Evolutionary conservation across 257 asterid genomes (phyloP).

Genomic region (Verbena officinalis): DNA sequence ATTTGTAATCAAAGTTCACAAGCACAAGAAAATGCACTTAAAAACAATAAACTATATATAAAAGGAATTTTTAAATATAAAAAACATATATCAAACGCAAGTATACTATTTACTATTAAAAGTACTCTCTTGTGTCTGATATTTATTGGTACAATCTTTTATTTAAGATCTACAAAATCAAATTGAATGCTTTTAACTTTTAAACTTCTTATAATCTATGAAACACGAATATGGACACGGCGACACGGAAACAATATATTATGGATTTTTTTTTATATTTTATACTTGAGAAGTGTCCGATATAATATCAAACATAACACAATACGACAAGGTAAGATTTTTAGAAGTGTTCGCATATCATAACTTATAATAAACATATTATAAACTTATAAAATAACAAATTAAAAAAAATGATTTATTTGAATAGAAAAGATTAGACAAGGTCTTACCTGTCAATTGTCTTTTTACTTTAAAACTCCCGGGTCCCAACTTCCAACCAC

Average conservation of each 20-base stretch:
- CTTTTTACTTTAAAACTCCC: conserved; percentile 40
- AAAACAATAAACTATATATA: not conserved
- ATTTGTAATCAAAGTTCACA: not conserved
- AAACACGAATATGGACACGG: too few species aligned
- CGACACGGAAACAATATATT: too few species aligned
- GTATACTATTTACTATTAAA: too few species aligned
- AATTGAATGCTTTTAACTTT: not conserved
- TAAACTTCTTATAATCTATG: not conserved
- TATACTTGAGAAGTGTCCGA: too few species aligned
- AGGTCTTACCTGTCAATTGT: conserved; percentile 55
- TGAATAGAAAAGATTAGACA: not conserved
- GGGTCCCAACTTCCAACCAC: conserved; percentile 49
- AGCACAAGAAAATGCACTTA: not conserved
- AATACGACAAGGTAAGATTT: too few species aligned
- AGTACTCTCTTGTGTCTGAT: too few species aligned
- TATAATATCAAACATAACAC: too few species aligned
- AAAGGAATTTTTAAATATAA: not conserved
- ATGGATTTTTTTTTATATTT: too few species aligned
- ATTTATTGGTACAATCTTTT: too few species aligned
- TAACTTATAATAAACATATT: too few species aligned
- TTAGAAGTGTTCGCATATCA: too few species aligned
- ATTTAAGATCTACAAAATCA: too few species aligned
- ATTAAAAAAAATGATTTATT: not conserved
- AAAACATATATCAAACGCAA: not conserved
- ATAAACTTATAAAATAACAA: not conserved